Base-by-base conservation (phyloP, 148 eudicot species). In the Limonium bicolor region DNA sequence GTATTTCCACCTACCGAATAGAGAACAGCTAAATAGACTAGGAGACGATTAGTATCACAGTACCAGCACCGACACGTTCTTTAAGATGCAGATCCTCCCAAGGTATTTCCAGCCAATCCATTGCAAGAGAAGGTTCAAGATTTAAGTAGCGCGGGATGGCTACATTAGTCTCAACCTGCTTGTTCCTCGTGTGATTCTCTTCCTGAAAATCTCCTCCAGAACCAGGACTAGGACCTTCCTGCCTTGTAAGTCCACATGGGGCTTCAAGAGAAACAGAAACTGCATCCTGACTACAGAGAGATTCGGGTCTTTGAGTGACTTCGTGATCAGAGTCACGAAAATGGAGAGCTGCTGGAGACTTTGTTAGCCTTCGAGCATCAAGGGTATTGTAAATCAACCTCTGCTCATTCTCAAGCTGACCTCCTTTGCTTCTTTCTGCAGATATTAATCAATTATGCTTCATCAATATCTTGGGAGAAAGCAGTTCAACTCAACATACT, bases 31-130 rank as follows among this genome's bases (percentile, higher is more conserved):
- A n/a, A n/a, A n/a, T n/a, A n/a, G n/a, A n/a, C n/a, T n/a, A n/a
- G n/a, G n/a, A n/a, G n/a, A n/a, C n/a, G n/a, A n/a, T n/a, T n/a
- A n/a, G n/a, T n/a, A n/a, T n/a, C n/a, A 7, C 20, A 41, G n/a
- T 75, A 90, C 99, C 99, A 46, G 99, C 87, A 12, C 99, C 99
- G 43, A 90, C 70, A 47, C 94, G 78, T 65, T 90, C 99, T 50
- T 90, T 90, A 34, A 90, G 68, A 42, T 69, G 88, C 45, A 90
- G 62, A 14, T 90, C 99, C 59, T 78, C 85, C 99, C 99, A 90
- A 20, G 88, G 50, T 48, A 90, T 85, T 64, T 88, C 97, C 54
- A 83, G 78, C 97, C 97, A 88, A 62, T 88, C 97, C 94, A 84
- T 83, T 17, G 97, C 95, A 53, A 88, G 94, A 53, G 81, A 88